Percentiles rank a stretch among this genome's conserved stretches.
Evolutionary conservation across 805 yeast species (phyloP).

Genomic region (Cyberlindnera maritima): DNA sequence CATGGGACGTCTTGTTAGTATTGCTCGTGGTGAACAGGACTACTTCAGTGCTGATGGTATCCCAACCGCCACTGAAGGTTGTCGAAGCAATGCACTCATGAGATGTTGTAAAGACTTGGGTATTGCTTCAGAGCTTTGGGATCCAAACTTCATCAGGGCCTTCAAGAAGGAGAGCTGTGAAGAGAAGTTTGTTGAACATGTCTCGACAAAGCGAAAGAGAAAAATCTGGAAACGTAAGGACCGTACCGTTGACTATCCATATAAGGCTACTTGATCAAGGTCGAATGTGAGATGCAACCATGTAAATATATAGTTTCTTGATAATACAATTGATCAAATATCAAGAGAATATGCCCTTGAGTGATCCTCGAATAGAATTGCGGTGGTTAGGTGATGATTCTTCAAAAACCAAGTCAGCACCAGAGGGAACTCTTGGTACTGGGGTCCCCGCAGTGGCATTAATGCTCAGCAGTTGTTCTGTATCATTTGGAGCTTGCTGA

Average conservation of each 20-base stretch:
- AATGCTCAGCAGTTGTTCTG: neutral
- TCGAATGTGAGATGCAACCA: no score
- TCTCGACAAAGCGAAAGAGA: conserved; percentile 77
- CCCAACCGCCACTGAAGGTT: conserved; percentile 96
- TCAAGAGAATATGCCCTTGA: conserved; percentile 5
- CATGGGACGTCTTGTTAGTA: conserved; percentile 82
- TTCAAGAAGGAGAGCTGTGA: conserved; percentile 70
- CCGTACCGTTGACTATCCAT: conserved; percentile 83
- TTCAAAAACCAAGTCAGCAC: conserved; percentile 10
- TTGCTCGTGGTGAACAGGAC: conserved; percentile 95
- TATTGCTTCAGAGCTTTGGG: conserved; percentile 96
- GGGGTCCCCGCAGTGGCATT: neutral
- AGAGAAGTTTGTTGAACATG: conserved; percentile 82
- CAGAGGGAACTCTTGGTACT: conserved; percentile 2
- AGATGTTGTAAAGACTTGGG: conserved; percentile 97
- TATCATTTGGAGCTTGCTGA: neutral
- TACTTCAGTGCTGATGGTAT: conserved; percentile 83
- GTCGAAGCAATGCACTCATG: conserved; percentile 95
- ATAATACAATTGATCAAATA: no score
- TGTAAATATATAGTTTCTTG: no score
- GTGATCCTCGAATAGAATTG: conserved; percentile 4
- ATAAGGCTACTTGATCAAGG: conserved; percentile 42
- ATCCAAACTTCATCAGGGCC: conserved; percentile 78
- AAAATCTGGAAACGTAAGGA: conserved; percentile 91
- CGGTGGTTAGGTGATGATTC: conserved; percentile 4